These are phyloP conservation scores for Xylaria hypoxylon DNA, from an alignment of 2,329 filamentous ascomycete genomes.

Conservation along the genomic window DNA sequence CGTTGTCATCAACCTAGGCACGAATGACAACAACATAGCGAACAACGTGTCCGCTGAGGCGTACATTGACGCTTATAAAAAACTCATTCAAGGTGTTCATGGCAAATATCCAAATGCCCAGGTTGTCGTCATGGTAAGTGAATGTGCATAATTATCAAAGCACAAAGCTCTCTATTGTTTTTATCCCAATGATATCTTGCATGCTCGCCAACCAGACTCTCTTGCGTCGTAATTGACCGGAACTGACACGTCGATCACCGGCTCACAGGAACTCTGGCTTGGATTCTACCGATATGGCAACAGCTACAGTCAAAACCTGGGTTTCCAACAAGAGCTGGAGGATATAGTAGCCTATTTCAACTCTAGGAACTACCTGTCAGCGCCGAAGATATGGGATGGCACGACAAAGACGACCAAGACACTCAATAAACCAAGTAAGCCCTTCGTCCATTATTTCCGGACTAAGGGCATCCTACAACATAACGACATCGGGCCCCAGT, in stretches of 20 bases:
- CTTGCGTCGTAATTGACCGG: neutral
- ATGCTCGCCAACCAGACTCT: neutral
- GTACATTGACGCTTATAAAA: slow-evolving; percentile 57
- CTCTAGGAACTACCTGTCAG: slow-evolving; percentile 55
- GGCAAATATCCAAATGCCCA: slow-evolving; percentile 60
- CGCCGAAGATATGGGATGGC: slow-evolving; percentile 56
- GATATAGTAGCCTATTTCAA: slow-evolving; percentile 65
- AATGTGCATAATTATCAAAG: neutral
- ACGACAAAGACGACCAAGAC: slow-evolving; percentile 53
- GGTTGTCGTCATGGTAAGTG: slow-evolving; percentile 57
- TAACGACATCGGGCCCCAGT: slow-evolving; percentile 69
- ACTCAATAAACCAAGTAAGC: slow-evolving; percentile 50
- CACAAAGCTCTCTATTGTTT: neutral
- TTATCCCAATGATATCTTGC: neutral
- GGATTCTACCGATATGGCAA: slow-evolving; percentile 64
- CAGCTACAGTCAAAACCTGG: slow-evolving; percentile 59
- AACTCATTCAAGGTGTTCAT: slow-evolving; percentile 60
- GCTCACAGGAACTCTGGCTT: slow-evolving; percentile 55
- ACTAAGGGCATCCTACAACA: slow-evolving; percentile 71
- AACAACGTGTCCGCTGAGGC: slow-evolving; percentile 56
- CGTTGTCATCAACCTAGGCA: slow-evolving; percentile 61
- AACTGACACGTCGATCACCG: slow-evolving; percentile 2
- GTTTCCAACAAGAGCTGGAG: slow-evolving; percentile 63
- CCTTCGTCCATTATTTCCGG: slow-evolving; percentile 71
- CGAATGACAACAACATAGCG: slow-evolving; percentile 58